These are phyloP conservation scores for Penicillium decumbens DNA, from an alignment of 2,329 filamentous ascomycete genomes.

Conservation along the genomic window DNA sequence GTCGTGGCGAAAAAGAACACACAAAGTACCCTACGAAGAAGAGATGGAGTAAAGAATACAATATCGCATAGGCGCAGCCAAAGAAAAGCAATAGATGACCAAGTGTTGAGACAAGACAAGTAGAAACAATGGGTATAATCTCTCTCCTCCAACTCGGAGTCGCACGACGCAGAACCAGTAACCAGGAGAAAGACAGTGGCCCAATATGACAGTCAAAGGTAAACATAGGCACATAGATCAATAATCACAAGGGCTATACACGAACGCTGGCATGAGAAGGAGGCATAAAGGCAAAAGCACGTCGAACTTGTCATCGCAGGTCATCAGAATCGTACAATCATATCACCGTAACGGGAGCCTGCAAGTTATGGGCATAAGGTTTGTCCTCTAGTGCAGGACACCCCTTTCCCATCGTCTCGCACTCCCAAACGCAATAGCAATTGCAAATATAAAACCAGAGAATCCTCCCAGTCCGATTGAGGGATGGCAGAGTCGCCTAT, in stretches of 20 bases:
- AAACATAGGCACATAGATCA: constrained; percentile 1
- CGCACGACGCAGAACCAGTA: constrained; percentile 14
- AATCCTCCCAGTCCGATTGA: constrained; percentile 21
- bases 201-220: neutral
- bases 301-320: constrained; percentile 28
- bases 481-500: neutral
- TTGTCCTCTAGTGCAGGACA: neutral
- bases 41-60: neutral
- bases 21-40: neutral
- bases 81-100: constrained; percentile 17
- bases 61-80: constrained; percentile 9
- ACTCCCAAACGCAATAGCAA: constrained; percentile 20
- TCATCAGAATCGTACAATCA: constrained; percentile 37
- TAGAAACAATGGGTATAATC: constrained; percentile 23
- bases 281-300: neutral
- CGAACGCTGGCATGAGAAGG: constrained; percentile 1
- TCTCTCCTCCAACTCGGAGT: constrained; percentile 21
- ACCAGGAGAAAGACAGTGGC: constrained; percentile 13
- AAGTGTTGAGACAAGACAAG: constrained; percentile 21
- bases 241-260: constrained; percentile 5
- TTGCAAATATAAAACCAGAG: constrained; percentile 16
- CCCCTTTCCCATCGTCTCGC: neutral
- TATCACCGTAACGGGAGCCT: constrained; percentile 25
- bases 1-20: no score
- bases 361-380: neutral